Evolutionary conservation across 2,329 filamentous ascomycete species (phyloP), one percentile per base, ranked within the genome.

Genomic region (Hirsutella minnesotensis): DNA sequence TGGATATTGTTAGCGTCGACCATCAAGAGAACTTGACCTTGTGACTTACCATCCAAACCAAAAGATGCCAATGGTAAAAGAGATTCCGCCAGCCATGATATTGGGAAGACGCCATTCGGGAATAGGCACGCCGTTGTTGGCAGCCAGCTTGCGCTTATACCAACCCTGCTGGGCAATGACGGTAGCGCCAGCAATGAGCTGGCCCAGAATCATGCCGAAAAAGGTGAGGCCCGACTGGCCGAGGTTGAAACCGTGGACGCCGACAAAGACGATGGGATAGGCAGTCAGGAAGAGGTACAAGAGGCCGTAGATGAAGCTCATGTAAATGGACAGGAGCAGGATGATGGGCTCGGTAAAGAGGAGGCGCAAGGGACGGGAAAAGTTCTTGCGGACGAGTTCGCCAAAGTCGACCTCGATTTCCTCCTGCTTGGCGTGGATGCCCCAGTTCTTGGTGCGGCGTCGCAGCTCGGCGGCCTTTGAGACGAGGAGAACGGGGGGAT

Each of bases 261-360:
- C 68, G 47, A 81, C 69, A 64, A 92, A 94, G 39, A 94, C 83
- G 37, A 92, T 75, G 0, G 84, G 81, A 53, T 94, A 94, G 1
- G 86, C 84, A 0, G 86, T 89, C 41, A 95, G 70, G 67, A 92
- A 92, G 21, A 90, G 79, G 56, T 92, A 94, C 1, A 94, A 75
- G 1, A 92, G 69, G 15, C 71, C 83, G 55, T 89, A 88, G 59
- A 84, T 79, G 61, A 86, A 86, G 35, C 79, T 74, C 68, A 81
- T 82, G 62, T 86, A 86, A 43, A 86, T 65, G 31, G 79, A 82
- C 19, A 86, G 63, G 9, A 80, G 63, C 1, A 76, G 67, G 43
- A 86, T 79, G 43, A 86, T 83, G 44, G 83, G 81, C 59, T 86
- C 81, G 29, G 70, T 69, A 46, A 83, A 73, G 10, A 86, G 70